phyloP scores from a whole-genome alignment of 2,329 filamentous ascomycete genomes.

The Dendrostoma leiphaemia region DNA sequence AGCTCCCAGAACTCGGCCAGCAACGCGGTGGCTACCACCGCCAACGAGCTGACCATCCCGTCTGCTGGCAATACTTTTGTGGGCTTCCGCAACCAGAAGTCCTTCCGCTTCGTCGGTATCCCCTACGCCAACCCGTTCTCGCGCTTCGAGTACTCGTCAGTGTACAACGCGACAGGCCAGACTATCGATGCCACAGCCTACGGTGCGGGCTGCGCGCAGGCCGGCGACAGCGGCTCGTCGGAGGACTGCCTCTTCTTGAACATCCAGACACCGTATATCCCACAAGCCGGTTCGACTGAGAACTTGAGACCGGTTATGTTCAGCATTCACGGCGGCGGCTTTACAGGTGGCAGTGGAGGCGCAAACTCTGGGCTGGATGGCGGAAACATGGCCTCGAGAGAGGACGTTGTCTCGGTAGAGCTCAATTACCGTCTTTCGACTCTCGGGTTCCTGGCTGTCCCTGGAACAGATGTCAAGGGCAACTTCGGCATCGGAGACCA shows the following conservation, averaged over 20 bases:
- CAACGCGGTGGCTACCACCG: slow-evolving; percentile 30
- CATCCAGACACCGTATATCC: slow-evolving; percentile 44
- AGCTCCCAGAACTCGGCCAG: slow-evolving; percentile 21
- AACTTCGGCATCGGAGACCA: slow-evolving; percentile 54
- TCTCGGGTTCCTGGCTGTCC: slow-evolving; percentile 49
- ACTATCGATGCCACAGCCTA: slow-evolving; percentile 44
- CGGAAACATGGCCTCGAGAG: slow-evolving; percentile 46
- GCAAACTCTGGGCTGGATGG: slow-evolving; percentile 31
- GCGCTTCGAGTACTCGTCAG: slow-evolving; percentile 35
- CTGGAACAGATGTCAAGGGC: slow-evolving; percentile 48
- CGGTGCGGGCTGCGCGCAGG: slow-evolving; percentile 42
- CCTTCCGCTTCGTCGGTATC: slow-evolving; percentile 31
- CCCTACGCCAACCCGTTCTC: slow-evolving; percentile 11
- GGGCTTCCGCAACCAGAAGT: slow-evolving; percentile 53
- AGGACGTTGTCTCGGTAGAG: slow-evolving; percentile 47
- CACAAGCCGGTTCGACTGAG: slow-evolving; percentile 17
- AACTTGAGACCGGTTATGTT: slow-evolving; percentile 47
- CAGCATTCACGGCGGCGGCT: slow-evolving; percentile 52
- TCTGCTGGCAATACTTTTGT: slow-evolving; percentile 41
- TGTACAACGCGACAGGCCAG: slow-evolving; percentile 42
- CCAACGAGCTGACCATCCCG: slow-evolving; percentile 6
- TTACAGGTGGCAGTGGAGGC: slow-evolving; percentile 36
- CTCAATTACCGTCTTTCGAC: slow-evolving; percentile 50
- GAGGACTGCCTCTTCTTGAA: slow-evolving; percentile 50
- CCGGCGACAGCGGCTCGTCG: slow-evolving; percentile 25